phyloP scores from a whole-genome alignment of 2,329 filamentous ascomycete species.

The Nemania serpens region DNA sequence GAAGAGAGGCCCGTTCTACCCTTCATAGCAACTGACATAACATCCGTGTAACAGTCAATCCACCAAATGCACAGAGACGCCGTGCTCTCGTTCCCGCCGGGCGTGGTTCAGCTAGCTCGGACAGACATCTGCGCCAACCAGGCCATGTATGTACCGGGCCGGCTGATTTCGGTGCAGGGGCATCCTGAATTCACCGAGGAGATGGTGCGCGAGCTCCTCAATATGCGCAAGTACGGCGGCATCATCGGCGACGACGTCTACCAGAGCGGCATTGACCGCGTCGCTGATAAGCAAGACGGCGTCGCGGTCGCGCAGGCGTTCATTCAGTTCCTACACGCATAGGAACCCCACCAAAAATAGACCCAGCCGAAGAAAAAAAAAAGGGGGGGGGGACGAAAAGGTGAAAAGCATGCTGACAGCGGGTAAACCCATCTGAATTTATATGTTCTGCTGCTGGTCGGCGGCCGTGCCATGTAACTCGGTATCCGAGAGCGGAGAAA shows the following conservation, averaged over 20 bases:
- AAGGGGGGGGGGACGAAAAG: not conserved
- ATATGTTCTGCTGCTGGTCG: conserved; percentile 10
- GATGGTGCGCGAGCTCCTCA: conserved; percentile 72
- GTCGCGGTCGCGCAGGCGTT: conserved; percentile 75
- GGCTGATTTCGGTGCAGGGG: conserved; percentile 78
- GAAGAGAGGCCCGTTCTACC: not conserved
- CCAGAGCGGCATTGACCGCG: conserved; percentile 69
- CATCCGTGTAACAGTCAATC: conserved; percentile 57
- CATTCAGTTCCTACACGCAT: conserved; percentile 73
- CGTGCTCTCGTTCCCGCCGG: conserved; percentile 66
- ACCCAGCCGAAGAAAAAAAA: not conserved
- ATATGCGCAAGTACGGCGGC: conserved; percentile 65
- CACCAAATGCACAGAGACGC: conserved; percentile 89
- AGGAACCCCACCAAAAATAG: too few relatives aligned
- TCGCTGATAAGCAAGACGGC: conserved; percentile 74
- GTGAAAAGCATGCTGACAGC: not conserved
- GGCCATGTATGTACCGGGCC: conserved; percentile 72
- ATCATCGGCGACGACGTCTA: conserved; percentile 73
- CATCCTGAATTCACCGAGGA: conserved; percentile 81
- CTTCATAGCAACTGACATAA: conserved; percentile 14
- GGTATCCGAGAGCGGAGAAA: conserved; percentile 12
- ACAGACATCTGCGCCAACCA: conserved; percentile 75
- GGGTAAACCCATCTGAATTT: conserved; percentile 16
- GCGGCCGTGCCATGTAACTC: not conserved
- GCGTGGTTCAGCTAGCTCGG: conserved; percentile 65